A percentile compares a stretch with the other conserved stretches of the same genome.
Conservation (phyloP, 352 stramenopile genomes). For the Globisporangium echinulatum region DNA sequence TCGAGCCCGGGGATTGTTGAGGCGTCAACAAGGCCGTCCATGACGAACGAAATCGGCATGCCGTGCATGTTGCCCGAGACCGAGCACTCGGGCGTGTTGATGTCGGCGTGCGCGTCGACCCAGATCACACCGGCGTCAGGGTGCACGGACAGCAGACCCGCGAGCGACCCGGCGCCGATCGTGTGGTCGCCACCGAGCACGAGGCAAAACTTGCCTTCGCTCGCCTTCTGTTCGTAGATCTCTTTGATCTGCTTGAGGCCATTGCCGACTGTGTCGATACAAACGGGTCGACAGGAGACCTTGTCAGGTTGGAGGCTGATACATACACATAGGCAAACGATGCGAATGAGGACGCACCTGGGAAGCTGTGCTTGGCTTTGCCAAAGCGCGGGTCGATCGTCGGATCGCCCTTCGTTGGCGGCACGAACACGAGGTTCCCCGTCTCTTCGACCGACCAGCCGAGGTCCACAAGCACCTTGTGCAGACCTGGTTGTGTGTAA, state of each 20-base stretch:
- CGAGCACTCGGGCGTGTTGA: conserved; percentile 92
- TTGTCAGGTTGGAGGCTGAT: neutral
- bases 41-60: conserved; percentile 95
- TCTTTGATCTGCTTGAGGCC: conserved; percentile 73
- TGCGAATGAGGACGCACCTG: conserved; percentile 22
- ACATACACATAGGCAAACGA: too few species aligned
- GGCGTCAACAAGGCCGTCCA: conserved; percentile 87
- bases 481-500: conserved; percentile 29
- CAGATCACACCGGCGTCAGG: conserved; percentile 95
- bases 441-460: conserved; percentile 85
- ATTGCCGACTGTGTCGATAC: conserved; percentile 63
- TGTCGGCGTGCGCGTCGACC: conserved; percentile 97
- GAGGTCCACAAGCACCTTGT: conserved; percentile 72
- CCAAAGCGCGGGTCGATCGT: conserved; percentile 62
- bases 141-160: conserved; percentile 86
- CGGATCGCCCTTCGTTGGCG: conserved; percentile 45
- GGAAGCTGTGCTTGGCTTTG: conserved; percentile 69
- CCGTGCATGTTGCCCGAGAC: conserved; percentile 96
- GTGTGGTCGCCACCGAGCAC: conserved; percentile 96
- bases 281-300: neutral
- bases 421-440: conserved; percentile 65
- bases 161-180: conserved; percentile 91
- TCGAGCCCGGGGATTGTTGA: conserved; percentile 91
- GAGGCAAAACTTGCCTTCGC: conserved; percentile 91
- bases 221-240: conserved; percentile 81